A percentile compares a stretch with the other conserved stretches of the same genome.
These are phyloP conservation scores for Melocanna baccifera DNA, from an alignment of 176 grass and related monocot species.

Conservation along the genomic window DNA sequence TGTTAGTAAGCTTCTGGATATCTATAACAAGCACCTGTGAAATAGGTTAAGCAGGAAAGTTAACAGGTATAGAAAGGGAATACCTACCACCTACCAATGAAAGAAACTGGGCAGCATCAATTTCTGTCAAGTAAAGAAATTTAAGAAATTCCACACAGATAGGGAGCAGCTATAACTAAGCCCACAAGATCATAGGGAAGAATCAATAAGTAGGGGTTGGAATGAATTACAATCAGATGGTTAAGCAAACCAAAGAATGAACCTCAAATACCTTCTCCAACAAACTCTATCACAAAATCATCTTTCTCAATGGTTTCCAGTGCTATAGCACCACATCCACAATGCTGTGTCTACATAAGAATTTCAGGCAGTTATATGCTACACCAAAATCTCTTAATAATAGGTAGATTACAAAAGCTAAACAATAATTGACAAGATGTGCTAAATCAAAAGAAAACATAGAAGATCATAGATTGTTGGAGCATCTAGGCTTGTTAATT, in stretches of 20 bases:
- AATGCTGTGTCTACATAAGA: conserved; percentile 64
- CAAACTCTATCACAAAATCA: conserved; percentile 95
- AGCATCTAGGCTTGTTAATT: not conserved
- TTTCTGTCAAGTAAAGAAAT: not conserved
- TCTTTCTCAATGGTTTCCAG: conserved; percentile 68
- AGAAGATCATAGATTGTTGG: not conserved
- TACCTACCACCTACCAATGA: not conserved
- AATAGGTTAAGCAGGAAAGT: not conserved
- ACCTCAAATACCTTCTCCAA: conserved; percentile 70
- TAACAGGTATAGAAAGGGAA: not conserved
- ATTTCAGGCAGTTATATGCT: not conserved
- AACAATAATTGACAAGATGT: not conserved
- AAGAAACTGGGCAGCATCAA: not conserved
- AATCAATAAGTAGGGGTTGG: not conserved
- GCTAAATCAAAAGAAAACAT: not conserved
- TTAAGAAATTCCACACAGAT: not conserved
- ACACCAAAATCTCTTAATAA: not conserved
- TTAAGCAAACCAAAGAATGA: conserved; percentile 15
- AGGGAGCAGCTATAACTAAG: not conserved
- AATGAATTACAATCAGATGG: not conserved
- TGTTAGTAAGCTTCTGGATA: not conserved
- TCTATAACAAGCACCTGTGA: not conserved
- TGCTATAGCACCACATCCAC: conserved; percentile 75
- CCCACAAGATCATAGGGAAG: not conserved
- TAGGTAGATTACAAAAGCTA: not conserved